Base-by-base conservation (phyloP, 495 filamentous ascomycete genomes). In the Neurospora discreta region DNA sequence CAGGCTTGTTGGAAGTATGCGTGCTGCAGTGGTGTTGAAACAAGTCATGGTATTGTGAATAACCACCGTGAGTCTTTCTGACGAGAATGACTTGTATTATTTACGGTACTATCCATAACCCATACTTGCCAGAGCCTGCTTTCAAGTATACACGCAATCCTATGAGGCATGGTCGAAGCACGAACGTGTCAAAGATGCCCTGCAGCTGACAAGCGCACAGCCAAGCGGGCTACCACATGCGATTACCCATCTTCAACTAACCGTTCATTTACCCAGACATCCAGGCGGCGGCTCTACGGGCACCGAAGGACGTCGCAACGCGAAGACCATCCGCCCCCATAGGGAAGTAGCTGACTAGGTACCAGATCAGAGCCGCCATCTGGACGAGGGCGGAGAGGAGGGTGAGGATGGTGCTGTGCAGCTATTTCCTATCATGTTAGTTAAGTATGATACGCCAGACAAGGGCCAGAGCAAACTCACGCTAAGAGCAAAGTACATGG, bases 271-370 rank as follows among this genome's bases (percentile, higher is more conserved):
- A 97, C 70, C 91, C 90, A 69, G 88, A 90, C 88, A 99, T 91
- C 95, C 95, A 99, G 71, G 93, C 86, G 13, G 93, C 86, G 18
- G 96, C 92, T 75, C 93, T 85, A 79, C 90, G 90, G 20, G 90
- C 92, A 11, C 95, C 95, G 75, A 97, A 93, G 15, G 88, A 89
- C 46, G 93, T 91, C 76, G 93, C 93, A 75, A 97, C 91, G 74
- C 94, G 90, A 73, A 98, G 82, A 23, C 95, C 93, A 68, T 89
- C 93, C 68, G 91, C 92, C 33, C 95, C 95, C 94, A 98, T 97
- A 3, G 95, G 95, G 80, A 99, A 99, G 83, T 99, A 99, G 82
- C 92, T 95, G 81, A 99, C 90, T 11, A 97, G 85, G 82, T 98
- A 98, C 95, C 95, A 99, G 38, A 94, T 72, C 65, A 98, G 85